Base-by-base conservation (phyloP, 495 filamentous ascomycete species). In the Echria macrotheca region DNA sequence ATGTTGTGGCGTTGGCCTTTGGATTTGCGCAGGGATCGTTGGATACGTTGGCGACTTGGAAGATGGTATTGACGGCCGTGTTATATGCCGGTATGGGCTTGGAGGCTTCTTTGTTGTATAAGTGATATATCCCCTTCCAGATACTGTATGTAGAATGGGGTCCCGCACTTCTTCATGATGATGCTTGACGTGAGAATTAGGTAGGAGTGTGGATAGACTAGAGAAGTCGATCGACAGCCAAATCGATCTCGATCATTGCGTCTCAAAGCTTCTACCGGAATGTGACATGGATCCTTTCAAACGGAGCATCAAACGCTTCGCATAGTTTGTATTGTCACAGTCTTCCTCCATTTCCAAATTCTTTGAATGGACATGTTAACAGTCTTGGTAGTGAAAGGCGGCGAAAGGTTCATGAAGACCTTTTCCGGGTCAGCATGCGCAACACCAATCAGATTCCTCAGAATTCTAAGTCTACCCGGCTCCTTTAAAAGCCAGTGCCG, bases 401-500 rank as follows among this genome's bases (percentile, higher is more conserved):
- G 44, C 14, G 68, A 66, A 21, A 67, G 69, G 39, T 64, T 49
- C 46, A 47, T 42, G 65, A 68, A 73, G 21, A 65, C 54, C 6
- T 61, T 49, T 11, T 43, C 43, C 12, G 70, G 67, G 6, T 61
- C 65, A 33, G 59, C 55, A 51, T 66, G 58, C 2, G 55, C 56
- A 25, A 49, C 58, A 41, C 67, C 62, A 49, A 73, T 70, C 49
- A 65, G 61, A 26, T 71, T 67, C 5, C 41, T 61, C 15, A 59
- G 48, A 38, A 61, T 71, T 5, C 72, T 69, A 44, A 47, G 39
- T 23, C 15, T 37, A 7, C 54, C 65, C 0, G 62, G 63, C 17
- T 66, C 52, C 5, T 52, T 39, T 69, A 76, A 72, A 50, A 71
- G 32, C 44, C 57, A 64, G 24, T 65, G 51, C 31, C 70, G 67